These are phyloP conservation scores for Calycina marina DNA, from an alignment of 2,329 filamentous ascomycete species.

Conservation along the genomic window DNA sequence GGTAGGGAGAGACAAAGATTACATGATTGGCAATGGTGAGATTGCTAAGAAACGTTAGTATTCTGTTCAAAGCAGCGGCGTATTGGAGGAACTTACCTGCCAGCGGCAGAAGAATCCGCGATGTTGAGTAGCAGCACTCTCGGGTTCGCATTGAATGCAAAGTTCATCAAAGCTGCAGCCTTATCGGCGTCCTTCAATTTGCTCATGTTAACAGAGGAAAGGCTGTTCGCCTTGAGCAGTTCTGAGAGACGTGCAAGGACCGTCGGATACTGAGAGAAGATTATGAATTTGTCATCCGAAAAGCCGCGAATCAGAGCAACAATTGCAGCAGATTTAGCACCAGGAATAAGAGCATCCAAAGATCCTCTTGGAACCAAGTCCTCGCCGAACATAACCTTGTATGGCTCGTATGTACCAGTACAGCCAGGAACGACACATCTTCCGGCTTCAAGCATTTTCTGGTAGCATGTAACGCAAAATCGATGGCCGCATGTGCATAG, in stretches of 20 bases:
- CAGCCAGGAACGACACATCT: too few relatives aligned
- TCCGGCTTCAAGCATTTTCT: neutral
- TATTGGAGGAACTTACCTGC: constrained; percentile 31
- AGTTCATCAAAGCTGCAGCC: neutral
- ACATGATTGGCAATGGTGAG: constrained; percentile 49
- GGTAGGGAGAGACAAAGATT: constrained; percentile 44
- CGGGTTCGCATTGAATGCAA: constrained; percentile 3
- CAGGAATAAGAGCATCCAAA: constrained; percentile 18
- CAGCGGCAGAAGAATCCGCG: constrained; percentile 40
- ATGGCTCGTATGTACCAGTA: neutral
- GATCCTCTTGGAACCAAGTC: constrained; percentile 1
- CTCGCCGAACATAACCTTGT: constrained; percentile 20
- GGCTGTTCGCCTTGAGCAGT: constrained; percentile 19
- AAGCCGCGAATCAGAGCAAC: constrained; percentile 28
- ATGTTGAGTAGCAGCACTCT: constrained; percentile 36
- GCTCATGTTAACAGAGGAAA: neutral
- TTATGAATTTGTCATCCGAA: constrained; percentile 30
- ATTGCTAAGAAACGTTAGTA: constrained; percentile 30
- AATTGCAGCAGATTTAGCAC: constrained; percentile 33
- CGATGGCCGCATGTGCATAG: constrained; percentile 36
- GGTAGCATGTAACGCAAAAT: constrained; percentile 27
- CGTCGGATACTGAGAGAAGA: constrained; percentile 38
- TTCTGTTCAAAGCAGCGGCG: neutral
- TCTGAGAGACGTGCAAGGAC: constrained; percentile 26
- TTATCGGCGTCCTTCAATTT: constrained; percentile 14